Base-by-base conservation (phyloP, 495 filamentous ascomycete genomes). In the Lindgomyces ingoldianus region DNA sequence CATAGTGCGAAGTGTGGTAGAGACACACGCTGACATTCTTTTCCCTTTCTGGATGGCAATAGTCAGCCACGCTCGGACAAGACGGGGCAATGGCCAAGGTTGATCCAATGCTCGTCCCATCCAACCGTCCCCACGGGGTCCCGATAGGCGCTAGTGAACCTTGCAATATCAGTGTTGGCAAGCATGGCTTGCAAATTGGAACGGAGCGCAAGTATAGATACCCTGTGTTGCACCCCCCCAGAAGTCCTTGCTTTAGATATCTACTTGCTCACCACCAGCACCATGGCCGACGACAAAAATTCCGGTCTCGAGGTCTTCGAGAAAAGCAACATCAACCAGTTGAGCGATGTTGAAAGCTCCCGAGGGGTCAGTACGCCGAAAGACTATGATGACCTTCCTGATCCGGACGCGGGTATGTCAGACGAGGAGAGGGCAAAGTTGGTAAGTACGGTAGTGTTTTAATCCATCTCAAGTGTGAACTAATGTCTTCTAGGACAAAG, bases 321-420 rank as follows among this genome's bases (percentile, higher is more conserved):
- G 30, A 57, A 68, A 47, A 30, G 45, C 9, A 24, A 33, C 14
- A 39, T 39, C 26, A 44, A 19, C 25, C n/a, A 21, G 12, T 8
- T 53, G 11, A 59, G 52, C 33, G 59, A 62, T 22, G 14, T 68
- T 21, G 65, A 68, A 53, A 27, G 44, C 27, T 52, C 51, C 22
- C 33, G 14, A 14, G 65, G 53, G 22, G 47, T 59, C 44, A 56
- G 19, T 18, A 53, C 59, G 21, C 51, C 58, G 3, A 9, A 51
- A 41, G 65, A 68, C 19, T 45, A 62, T 26, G 57, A 76, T 8
- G 73, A 75, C 0, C 73, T 79, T 21, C 79, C 79, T 52, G 87
- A 91, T 64, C 88, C 87, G 0, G 89, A 92, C 69, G 84, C 82
- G n/a, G 84, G 87, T 26, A 74, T 90, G 47, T 87, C 77, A 48